A percentile compares a stretch with the other conserved stretches of the same genome.
Evolutionary conservation across 2,329 filamentous ascomycete genomes (phyloP).

Genomic region (Dothidotthia symphoricarpi): DNA sequence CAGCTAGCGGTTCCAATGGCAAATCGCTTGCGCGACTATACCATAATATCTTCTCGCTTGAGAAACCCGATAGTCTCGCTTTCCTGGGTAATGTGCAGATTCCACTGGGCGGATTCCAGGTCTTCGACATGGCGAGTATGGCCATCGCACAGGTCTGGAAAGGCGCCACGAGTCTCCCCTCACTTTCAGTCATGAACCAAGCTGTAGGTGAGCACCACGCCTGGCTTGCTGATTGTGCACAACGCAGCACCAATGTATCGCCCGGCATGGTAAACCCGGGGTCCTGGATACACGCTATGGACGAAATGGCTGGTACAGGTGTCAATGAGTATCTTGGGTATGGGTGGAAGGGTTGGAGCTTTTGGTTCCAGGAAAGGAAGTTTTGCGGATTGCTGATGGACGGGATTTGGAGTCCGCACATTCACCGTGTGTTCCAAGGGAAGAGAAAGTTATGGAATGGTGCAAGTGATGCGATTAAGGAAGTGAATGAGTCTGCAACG

Average conservation of each 20-base stretch:
- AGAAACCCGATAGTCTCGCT: conserved; percentile 47
- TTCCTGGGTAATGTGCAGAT: conserved; percentile 42
- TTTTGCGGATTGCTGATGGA: conserved; percentile 43
- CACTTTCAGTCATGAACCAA: conserved; percentile 32
- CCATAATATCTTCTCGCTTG: conserved; percentile 48
- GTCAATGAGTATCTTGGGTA: conserved; percentile 47
- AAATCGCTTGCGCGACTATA: conserved; percentile 42
- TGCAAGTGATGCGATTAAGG: conserved; percentile 40
- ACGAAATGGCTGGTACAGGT: conserved; percentile 45
- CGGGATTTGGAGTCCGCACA: conserved; percentile 45
- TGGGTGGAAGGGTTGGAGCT: conserved; percentile 43
- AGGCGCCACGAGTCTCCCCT: conserved; percentile 42
- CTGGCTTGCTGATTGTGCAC: conserved; percentile 36
- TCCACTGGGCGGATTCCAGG: conserved; percentile 33
- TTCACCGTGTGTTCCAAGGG: conserved; percentile 45
- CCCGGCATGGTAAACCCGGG: conserved; percentile 17
- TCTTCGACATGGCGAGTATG: conserved; percentile 47
- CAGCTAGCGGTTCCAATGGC: conserved; percentile 23
- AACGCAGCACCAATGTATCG: conserved; percentile 34
- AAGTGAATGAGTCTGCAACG: no score
- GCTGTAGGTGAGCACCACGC: conserved; percentile 13
- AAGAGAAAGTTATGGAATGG: conserved; percentile 45
- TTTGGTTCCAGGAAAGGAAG: conserved; percentile 44
- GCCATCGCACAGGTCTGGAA: conserved; percentile 49
- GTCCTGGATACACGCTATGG: conserved; percentile 43